Evolutionary conservation across 1,139 yeast genomes (phyloP), one percentile per base, ranked within the genome.

Genomic region (Schwanniomyces etchellsii): DNA sequence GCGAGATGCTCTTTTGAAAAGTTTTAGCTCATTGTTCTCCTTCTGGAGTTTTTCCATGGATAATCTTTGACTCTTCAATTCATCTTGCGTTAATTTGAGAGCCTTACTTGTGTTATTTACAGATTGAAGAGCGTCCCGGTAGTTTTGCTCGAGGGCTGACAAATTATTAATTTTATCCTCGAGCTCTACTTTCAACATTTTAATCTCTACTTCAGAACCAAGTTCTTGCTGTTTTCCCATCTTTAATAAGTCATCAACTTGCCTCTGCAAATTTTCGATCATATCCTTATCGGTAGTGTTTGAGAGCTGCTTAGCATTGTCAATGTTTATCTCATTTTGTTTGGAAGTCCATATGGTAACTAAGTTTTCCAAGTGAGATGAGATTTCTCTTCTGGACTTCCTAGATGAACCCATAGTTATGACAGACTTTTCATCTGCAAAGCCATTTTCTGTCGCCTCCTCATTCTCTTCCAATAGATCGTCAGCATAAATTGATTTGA

Each of bases 61-160:
- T 10, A 69, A 74, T 48, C 74, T 80, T 48, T 77, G 79, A 48
- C 67, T 74, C 29, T 64, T 64, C 37, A 81, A 60, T 50, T 88
- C 95, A 28, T 72, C 75, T 45, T 85, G 86, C 11, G 91, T 80
- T 44, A 79, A 52, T 38, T 74, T 75, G 35, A 86, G 67, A 0
- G 95, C 95, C 41, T 73, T 75, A 35, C 83, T 81, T 7, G 91
- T 79, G 49, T 79, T 83, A 44, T 74, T 76, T 17, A 84, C 81
- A 23, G 86, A 77, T 42, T 75, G 78, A 37, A 83, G 55, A 1
- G 93, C 82, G 45, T 79, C 78, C 36, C 74, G 74, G 55, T 82
- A 83, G 46, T 81, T 80, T 4, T 60, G 70, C 48, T 67, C 74
- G 35, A 61, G 55, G 7, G 47, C 47, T 36, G 51, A 80, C 67